Evolutionary conservation across 352 stramenopile species (phyloP).

Genomic region (Phytopythium montanum): DNA sequence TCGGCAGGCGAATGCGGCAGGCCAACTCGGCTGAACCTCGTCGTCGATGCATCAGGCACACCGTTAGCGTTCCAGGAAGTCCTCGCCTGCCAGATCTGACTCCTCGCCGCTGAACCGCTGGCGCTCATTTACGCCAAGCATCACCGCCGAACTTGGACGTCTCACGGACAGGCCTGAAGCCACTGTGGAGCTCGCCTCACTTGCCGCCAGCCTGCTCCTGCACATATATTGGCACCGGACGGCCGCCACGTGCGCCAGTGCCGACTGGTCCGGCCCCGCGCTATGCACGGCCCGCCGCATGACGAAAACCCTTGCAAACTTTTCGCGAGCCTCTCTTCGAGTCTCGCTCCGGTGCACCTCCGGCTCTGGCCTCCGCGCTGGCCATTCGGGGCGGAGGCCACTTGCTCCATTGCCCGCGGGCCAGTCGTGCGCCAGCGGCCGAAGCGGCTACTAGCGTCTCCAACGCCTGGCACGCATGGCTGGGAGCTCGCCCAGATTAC

Average conservation of each 20-base stretch:
- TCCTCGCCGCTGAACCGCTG: neutral
- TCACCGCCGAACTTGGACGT: neutral
- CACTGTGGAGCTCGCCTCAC: neutral
- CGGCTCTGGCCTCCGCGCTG: constrained; percentile 4
- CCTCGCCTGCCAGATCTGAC: neutral
- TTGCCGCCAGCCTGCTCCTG: neutral
- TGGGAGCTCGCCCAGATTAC: neutral
- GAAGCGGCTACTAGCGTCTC: constrained; percentile 4
- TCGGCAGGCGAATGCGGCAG: too few species aligned
- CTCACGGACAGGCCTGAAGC: too few species aligned
- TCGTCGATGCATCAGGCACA: too few species aligned
- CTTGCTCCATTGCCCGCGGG: constrained; percentile 1
- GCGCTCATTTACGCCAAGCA: neutral
- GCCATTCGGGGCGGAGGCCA: neutral
- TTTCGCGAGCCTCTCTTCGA: neutral
- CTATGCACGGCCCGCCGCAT: neutral
- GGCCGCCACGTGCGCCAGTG: neutral
- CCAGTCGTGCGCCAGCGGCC: constrained; percentile 1
- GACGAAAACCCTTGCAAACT: constrained; percentile 1
- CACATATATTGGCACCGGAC: too few species aligned
- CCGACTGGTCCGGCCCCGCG: neutral
- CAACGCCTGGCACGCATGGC: constrained; percentile 2
- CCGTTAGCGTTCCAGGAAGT: too few species aligned
- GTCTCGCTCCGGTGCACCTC: neutral
- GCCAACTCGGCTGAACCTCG: neutral